A percentile compares a stretch with the other conserved stretches of the same genome.
Conservation (phyloP, 768 basidiomycete species). For the Saitozyma sp. region DNA sequence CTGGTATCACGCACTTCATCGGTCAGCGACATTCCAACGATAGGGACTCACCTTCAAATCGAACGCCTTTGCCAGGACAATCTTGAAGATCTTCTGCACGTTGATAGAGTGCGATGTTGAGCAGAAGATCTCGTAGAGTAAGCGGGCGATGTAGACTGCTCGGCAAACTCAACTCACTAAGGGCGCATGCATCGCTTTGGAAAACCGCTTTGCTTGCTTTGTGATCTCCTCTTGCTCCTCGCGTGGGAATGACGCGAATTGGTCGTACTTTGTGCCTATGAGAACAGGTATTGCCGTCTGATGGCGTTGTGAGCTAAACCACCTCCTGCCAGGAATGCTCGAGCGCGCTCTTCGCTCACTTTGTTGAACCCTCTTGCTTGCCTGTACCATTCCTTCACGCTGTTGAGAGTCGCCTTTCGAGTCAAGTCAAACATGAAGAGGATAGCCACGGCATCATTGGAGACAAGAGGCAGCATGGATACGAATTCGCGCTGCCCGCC, state of each 20-base stretch:
- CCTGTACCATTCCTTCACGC: slow-evolving; percentile 99
- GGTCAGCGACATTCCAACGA: not conserved
- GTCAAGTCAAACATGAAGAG: slow-evolving; percentile 99
- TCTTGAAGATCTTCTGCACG: slow-evolving; percentile 81
- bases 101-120: slow-evolving; percentile 98
- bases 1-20: slow-evolving; percentile 85
- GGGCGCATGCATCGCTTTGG: slow-evolving; percentile 99
- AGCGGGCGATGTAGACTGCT: not conserved
- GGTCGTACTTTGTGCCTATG: slow-evolving; percentile 98
- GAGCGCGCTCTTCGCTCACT: slow-evolving; percentile 56
- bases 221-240: slow-evolving; percentile 99
- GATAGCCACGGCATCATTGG: slow-evolving; percentile 99
- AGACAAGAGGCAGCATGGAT: slow-evolving; percentile 96
- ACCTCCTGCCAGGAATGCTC: not conserved
- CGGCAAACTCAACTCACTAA: slow-evolving; percentile 53
- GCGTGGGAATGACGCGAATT: slow-evolving; percentile 88
- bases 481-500: slow-evolving; percentile 97
- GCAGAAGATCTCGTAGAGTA: slow-evolving; percentile 73
- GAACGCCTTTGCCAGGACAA: slow-evolving; percentile 64
- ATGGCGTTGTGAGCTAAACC: not conserved
- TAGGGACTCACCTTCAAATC: slow-evolving; percentile 65
- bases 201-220: slow-evolving; percentile 97
- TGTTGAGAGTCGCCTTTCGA: slow-evolving; percentile 94
- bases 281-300: slow-evolving; percentile 98
- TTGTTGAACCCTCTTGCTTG: slow-evolving; percentile 99